Conservation (phyloP, 768 basidiomycete genomes). For the Polyporus arcularius region DNA sequence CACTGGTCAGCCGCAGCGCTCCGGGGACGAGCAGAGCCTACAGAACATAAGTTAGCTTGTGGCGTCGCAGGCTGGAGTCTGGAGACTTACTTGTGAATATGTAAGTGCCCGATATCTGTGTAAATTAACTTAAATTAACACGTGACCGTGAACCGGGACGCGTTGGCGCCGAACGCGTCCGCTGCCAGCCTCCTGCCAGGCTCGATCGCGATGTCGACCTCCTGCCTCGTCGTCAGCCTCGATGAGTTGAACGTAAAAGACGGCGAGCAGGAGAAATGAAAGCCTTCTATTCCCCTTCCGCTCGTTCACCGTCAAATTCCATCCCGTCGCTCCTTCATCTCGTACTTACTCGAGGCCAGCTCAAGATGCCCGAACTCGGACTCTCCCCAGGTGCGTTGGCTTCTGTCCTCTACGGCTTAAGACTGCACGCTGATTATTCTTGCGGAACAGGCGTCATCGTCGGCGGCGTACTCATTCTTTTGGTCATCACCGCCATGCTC, state of each 20-base stretch:
- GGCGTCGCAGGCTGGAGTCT: too few relatives aligned
- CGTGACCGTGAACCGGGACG: background rate
- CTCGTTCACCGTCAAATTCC: background rate
- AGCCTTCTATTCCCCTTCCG: background rate
- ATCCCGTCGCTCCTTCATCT: background rate
- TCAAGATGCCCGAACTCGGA: slow-evolving; percentile 16
- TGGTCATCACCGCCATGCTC: slow-evolving; percentile 15
- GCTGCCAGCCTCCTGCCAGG: background rate
- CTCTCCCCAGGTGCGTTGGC: slow-evolving; percentile 12
- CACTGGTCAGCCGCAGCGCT: too few relatives aligned
- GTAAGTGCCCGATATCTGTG: too few relatives aligned
- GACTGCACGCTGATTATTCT: background rate
- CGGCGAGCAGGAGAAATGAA: background rate
- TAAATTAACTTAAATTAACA: background rate
- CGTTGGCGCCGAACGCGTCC: background rate
- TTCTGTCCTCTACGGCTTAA: background rate
- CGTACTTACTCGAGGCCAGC: background rate
- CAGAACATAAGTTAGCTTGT: too few relatives aligned
- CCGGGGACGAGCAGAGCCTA: too few relatives aligned
- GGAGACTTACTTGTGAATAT: too few relatives aligned
- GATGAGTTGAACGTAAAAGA: background rate
- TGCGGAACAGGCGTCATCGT: slow-evolving; percentile 13
- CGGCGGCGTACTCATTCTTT: slow-evolving; percentile 10
- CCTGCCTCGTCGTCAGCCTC: background rate
- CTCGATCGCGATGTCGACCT: background rate